Evolutionary conservation across 2,329 filamentous ascomycete species (phyloP).

Genomic region (Colletotrichum limetticola): DNA sequence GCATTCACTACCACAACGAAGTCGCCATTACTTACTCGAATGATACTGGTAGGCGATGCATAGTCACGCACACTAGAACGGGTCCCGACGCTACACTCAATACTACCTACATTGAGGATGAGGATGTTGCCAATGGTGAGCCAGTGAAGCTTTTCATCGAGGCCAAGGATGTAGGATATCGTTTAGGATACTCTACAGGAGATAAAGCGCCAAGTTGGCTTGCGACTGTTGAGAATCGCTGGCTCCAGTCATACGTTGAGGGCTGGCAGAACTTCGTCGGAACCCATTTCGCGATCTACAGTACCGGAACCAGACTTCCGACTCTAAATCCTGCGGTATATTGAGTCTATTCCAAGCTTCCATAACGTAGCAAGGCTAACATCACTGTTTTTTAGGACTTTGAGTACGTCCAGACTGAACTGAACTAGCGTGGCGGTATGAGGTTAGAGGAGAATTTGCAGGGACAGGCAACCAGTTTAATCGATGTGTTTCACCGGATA

Average conservation of each 20-base stretch:
- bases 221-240: conserved; percentile 26
- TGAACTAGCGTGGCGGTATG: background rate
- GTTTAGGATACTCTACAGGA: conserved; percentile 26
- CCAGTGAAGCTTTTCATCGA: conserved; percentile 34
- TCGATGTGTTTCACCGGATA: background rate
- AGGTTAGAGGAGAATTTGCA: background rate
- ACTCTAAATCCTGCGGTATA: conserved; percentile 27
- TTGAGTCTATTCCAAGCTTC: fast-evolving
- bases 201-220: conserved; percentile 25
- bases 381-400: conserved; percentile 14
- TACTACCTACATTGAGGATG: conserved; percentile 33
- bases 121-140: conserved; percentile 24
- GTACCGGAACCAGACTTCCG: conserved; percentile 25
- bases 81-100: conserved; percentile 32
- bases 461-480: background rate
- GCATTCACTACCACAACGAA: conserved; percentile 35
- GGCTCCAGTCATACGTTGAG: conserved; percentile 29
- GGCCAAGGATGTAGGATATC: conserved; percentile 24
- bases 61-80: conserved; percentile 27
- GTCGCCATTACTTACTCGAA: conserved; percentile 24
- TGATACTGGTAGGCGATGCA: conserved; percentile 16
- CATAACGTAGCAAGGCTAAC: background rate
- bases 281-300: conserved; percentile 34
- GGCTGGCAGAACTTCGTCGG: conserved; percentile 37
- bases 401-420: conserved; percentile 32